Base-by-base conservation (phyloP, 148 eudicot species). In the Vaccinium myrtillus region DNA sequence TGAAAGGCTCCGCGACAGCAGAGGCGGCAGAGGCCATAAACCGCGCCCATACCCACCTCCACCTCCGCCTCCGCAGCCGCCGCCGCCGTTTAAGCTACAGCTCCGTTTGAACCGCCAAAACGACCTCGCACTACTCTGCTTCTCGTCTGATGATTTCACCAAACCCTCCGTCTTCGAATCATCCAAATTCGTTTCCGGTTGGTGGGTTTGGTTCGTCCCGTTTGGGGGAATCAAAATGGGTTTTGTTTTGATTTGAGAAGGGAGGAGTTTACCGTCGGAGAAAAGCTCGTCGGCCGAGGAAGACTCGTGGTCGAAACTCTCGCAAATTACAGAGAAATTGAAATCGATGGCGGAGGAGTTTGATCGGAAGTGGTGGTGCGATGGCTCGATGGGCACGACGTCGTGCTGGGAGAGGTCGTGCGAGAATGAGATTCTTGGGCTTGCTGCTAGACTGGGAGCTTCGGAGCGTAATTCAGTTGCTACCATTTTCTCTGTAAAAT, bases 401-500 rank as follows among this genome's bases (percentile, higher is more conserved):
- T 96, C 97, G 27, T 86, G 85, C 73, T 91, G 92, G 81, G 93
- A 87, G 46, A 95, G 89, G 77, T 95, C 97, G 58, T 95, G 92
- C 1, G 99, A 96, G 86, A 96, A 95, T 23, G 99, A 96, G 69
- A 96, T 92, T 65, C 99, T 85, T 1, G 99, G 99, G 78, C 98
- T 93, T 48, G 87, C 86, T 2, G 84, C 91, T 30, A 87, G 84
- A 76, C 88, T 87, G 46, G 93, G 86, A 46, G 84, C 91, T 19
- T 94, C 98, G 0, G 91, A 84, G 81, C 87, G 90, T 4, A 91
- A 78, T 75, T 96, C 94, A 56, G 94, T 86, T 8, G 95, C 97
- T 97, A 93, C 71, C 71, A 65, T 63, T 15, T 48, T 75, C 58
- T 36, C 19, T 3, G 54, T 78, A 80, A 89, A 84, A 56, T 79